A percentile compares a stretch with the other conserved stretches of the same genome.
phyloP scores from a whole-genome alignment of 169 alveolate species.

The Toxoplasma gondii region DNA sequence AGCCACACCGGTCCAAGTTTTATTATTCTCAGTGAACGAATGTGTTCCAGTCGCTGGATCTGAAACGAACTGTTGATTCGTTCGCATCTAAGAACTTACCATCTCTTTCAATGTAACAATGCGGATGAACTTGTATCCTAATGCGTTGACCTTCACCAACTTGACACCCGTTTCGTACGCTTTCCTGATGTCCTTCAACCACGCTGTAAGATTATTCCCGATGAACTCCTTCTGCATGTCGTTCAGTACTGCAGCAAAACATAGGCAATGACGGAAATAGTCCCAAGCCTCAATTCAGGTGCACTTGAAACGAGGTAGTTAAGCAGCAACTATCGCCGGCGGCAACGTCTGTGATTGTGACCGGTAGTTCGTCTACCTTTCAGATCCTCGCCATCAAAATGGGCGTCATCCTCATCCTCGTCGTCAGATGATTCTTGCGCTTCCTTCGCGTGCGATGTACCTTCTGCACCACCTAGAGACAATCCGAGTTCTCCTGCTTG shows the following conservation, averaged over 20 bases:
- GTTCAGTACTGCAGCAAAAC: constrained; percentile 48
- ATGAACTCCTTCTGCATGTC: constrained; percentile 74
- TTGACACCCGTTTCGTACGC: constrained; percentile 75
- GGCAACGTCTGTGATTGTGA: no score
- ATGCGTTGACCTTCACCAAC: constrained; percentile 71
- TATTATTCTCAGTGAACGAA: constrained; percentile 18
- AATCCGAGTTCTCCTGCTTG: neutral
- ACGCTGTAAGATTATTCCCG: constrained; percentile 69
- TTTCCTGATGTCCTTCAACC: constrained; percentile 72
- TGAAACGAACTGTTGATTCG: no score
- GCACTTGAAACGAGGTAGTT: constrained; percentile 20
- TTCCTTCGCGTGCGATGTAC: neutral
- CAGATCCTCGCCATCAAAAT: constrained; percentile 48
- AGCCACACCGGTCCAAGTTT: no score
- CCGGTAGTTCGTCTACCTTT: constrained; percentile 4
- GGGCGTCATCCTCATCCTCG: constrained; percentile 41
- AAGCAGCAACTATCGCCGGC: constrained; percentile 51
- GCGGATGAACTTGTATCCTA: constrained; percentile 75
- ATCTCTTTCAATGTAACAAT: constrained; percentile 70
- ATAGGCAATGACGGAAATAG: neutral
- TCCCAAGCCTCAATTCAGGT: neutral
- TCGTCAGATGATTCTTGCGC: neutral
- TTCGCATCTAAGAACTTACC: constrained; percentile 12
- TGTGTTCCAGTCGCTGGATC: no score
- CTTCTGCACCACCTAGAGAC: neutral